Evolutionary conservation across 129 eudicot genomes (phyloP).

Genomic region (Flaveria ramosissima): DNA sequence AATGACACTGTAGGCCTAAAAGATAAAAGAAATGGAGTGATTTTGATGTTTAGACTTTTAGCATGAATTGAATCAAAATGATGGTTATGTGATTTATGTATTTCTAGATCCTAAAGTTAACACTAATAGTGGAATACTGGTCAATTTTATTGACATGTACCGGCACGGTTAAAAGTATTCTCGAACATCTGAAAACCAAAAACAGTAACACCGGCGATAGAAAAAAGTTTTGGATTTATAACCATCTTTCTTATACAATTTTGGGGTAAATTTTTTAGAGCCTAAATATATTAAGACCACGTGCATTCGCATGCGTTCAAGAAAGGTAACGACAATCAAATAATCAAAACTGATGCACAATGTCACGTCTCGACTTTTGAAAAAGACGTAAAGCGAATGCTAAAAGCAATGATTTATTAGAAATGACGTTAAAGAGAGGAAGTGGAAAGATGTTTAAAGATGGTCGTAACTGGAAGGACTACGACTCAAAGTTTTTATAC

Average conservation of each 20-base stretch:
- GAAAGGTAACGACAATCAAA: not conserved
- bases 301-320: not conserved
- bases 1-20: too few relatives aligned
- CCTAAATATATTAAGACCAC: not conserved
- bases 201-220: too few relatives aligned
- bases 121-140: too few relatives aligned
- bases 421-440: not conserved
- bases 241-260: too few relatives aligned
- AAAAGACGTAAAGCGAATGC: not conserved
- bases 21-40: too few relatives aligned
- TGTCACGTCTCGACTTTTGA: not conserved
- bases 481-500: slow-evolving; percentile 5
- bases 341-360: not conserved
- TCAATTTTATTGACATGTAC: not conserved
- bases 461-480: slow-evolving; percentile 7
- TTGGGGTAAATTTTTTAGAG: too few relatives aligned
- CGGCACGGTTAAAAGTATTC: not conserved
- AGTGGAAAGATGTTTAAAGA: not conserved
- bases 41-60: too few relatives aligned
- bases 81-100: too few relatives aligned
- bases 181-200: too few relatives aligned
- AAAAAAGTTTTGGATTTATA: too few relatives aligned
- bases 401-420: not conserved
- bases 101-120: too few relatives aligned
- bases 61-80: too few relatives aligned